A percentile compares a stretch with the other conserved stretches of the same genome.
Evolutionary conservation across 2,329 filamentous ascomycete genomes (phyloP).

Genomic region (Botrytis galanthina): DNA sequence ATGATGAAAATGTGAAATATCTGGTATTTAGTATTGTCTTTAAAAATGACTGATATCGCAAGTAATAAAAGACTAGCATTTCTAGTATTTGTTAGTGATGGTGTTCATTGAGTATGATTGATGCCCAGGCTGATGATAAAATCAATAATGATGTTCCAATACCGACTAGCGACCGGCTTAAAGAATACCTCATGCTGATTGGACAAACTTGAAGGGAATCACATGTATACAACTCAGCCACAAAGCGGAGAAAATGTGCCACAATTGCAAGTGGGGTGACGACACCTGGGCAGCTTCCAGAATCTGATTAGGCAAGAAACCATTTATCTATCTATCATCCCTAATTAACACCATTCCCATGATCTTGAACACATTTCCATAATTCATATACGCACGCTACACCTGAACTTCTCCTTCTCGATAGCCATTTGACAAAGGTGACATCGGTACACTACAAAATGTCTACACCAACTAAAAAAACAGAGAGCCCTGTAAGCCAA

Average conservation of each 20-base stretch:
- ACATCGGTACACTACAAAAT: slow-evolving; percentile 1
- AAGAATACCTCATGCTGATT: background rate
- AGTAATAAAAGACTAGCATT: background rate
- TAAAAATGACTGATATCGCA: background rate
- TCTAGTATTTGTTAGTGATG: background rate
- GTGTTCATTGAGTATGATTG: background rate
- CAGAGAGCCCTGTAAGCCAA: slow-evolving; percentile 19
- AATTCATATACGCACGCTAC: background rate
- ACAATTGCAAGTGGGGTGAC: slow-evolving; percentile 11
- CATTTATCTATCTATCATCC: slow-evolving; percentile 3
- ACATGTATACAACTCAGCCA: background rate
- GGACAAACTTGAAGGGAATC: background rate
- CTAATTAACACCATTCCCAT: background rate
- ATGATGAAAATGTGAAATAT: background rate
- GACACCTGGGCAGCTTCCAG: background rate
- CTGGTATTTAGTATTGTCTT: background rate
- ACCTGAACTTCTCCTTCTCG: background rate
- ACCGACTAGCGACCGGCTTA: background rate
- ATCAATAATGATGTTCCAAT: background rate
- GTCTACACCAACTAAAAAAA: slow-evolving; percentile 24
- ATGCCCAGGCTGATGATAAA: background rate
- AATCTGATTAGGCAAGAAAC: slow-evolving; percentile 1
- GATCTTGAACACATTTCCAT: background rate
- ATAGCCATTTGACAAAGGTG: background rate
- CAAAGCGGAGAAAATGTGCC: slow-evolving; percentile 6